These are phyloP conservation scores for Vanrija pseudolonga DNA, from an alignment of 1,284 basidiomycete species.

Conservation along the genomic window DNA sequence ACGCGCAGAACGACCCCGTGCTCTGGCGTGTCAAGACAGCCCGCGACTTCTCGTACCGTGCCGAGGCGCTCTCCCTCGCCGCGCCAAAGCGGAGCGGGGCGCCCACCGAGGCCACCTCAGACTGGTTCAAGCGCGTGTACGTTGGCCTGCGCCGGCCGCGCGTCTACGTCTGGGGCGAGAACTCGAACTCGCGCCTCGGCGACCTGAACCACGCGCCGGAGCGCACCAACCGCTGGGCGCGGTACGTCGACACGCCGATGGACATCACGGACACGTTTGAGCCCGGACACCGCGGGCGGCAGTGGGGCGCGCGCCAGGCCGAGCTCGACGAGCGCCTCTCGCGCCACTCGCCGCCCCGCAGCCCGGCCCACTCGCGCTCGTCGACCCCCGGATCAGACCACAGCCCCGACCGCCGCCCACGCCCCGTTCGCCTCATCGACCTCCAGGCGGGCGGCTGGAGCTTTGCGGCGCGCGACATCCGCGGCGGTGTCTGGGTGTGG, in stretches of 20 bases:
- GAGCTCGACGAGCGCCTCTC: background rate
- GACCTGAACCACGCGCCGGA: background rate
- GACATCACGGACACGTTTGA: constrained; percentile 1
- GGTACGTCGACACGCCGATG: background rate
- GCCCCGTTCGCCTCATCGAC: constrained; percentile 58
- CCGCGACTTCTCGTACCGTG: constrained; percentile 73
- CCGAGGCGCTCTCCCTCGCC: constrained; percentile 32
- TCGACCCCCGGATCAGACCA: constrained; percentile 1
- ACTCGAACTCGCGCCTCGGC: constrained; percentile 30
- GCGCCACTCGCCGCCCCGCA: background rate
- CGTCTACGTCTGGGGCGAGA: constrained; percentile 77
- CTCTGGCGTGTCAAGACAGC: constrained; percentile 71
- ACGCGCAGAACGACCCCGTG: constrained; percentile 60
- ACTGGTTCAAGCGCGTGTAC: constrained; percentile 75
- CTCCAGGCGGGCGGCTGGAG: constrained; percentile 74
- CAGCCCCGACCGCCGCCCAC: constrained; percentile 23
- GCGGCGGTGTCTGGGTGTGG: constrained; percentile 75
- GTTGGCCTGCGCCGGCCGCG: constrained; percentile 59
- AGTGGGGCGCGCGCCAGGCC: background rate
- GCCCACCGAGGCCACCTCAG: background rate
- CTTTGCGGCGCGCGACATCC: constrained; percentile 56
- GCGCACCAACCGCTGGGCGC: background rate
- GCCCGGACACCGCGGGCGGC: background rate
- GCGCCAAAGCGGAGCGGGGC: background rate
- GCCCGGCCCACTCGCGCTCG: constrained; percentile 1